These are phyloP conservation scores for Pythium scleroteichum DNA, from an alignment of 352 stramenopile genomes.

Conservation along the genomic window DNA sequence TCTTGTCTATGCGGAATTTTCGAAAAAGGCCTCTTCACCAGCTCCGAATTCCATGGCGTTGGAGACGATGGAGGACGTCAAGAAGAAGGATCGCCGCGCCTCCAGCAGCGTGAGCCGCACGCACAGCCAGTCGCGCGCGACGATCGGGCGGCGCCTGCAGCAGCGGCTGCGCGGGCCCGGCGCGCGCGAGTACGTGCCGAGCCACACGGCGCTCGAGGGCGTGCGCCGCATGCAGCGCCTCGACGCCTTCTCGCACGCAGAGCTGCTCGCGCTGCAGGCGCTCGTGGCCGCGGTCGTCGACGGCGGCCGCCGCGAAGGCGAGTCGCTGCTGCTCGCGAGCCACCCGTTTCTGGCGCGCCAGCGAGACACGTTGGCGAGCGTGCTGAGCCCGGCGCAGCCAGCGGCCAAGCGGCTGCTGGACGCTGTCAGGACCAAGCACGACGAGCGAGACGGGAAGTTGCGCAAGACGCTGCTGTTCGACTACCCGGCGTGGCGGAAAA, in stretches of 20 bases:
- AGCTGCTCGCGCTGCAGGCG: constrained; percentile 60
- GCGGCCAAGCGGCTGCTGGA: constrained; percentile 4
- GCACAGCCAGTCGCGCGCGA: constrained; percentile 29
- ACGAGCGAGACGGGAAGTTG: constrained; percentile 22
- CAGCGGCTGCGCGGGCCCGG: background rate
- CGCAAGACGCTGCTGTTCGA: constrained; percentile 21
- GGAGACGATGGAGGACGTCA: background rate
- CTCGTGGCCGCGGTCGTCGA: constrained; percentile 35
- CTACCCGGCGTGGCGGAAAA: constrained; percentile 35
- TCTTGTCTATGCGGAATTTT: background rate
- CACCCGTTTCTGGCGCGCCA: constrained; percentile 25
- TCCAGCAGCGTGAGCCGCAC: constrained; percentile 22
- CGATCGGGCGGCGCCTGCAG: constrained; percentile 7
- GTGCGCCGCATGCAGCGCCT: constrained; percentile 31
- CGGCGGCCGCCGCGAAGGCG: constrained; percentile 33
- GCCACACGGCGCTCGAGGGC: constrained; percentile 2
- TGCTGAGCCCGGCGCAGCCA: constrained; percentile 10
- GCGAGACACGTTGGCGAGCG: constrained; percentile 11
- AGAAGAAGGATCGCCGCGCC: background rate
- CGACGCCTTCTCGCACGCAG: constrained; percentile 53
- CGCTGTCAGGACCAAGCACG: background rate
- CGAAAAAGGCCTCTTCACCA: background rate
- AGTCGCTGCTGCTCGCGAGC: constrained; percentile 8
- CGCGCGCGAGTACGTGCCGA: constrained; percentile 10
- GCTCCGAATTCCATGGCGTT: too few relatives aligned